Evolutionary conservation across 2,329 filamentous ascomycete genomes (phyloP).

Genomic region (Thielaviopsis euricoi): DNA sequence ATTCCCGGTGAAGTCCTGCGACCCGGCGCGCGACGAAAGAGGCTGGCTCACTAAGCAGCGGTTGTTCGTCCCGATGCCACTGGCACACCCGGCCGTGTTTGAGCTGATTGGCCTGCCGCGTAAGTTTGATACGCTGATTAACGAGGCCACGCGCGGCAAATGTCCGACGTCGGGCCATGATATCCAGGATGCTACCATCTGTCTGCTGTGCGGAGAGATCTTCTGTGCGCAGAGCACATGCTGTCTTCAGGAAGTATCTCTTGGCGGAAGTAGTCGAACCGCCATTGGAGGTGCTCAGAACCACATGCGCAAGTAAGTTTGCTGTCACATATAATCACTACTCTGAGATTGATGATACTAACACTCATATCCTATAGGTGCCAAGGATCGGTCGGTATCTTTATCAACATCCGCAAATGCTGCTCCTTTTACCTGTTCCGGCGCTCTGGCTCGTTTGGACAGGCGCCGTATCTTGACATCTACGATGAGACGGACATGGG

Average conservation of each 20-base stretch:
- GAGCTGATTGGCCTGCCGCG: conserved; percentile 85
- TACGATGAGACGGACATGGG: conserved; percentile 94
- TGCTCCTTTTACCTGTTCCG: conserved; percentile 77
- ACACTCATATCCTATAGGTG: conserved; percentile 40
- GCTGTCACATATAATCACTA: not conserved
- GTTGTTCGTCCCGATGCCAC: conserved; percentile 23
- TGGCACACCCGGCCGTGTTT: conserved; percentile 78
- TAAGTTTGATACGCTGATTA: conserved; percentile 82
- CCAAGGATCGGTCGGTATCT: conserved; percentile 77
- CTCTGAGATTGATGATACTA: too few species aligned
- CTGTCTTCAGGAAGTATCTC: conserved; percentile 51
- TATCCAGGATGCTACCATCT: conserved; percentile 76
- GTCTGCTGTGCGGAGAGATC: conserved; percentile 90
- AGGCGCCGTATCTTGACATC: conserved; percentile 85
- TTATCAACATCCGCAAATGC: conserved; percentile 94
- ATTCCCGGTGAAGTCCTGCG: conserved; percentile 17
- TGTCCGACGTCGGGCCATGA: conserved; percentile 89
- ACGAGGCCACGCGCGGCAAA: conserved; percentile 67
- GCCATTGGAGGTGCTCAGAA: conserved; percentile 73
- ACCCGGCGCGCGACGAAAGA: not conserved
- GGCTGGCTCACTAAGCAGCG: conserved; percentile 1
- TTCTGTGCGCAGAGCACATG: conserved; percentile 91
- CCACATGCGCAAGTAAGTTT: conserved; percentile 65
- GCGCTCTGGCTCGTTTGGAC: conserved; percentile 64
- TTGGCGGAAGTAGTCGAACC: conserved; percentile 24